Conservation (phyloP, 345 rosid genomes). For the Gossypium rotundifolium region DNA sequence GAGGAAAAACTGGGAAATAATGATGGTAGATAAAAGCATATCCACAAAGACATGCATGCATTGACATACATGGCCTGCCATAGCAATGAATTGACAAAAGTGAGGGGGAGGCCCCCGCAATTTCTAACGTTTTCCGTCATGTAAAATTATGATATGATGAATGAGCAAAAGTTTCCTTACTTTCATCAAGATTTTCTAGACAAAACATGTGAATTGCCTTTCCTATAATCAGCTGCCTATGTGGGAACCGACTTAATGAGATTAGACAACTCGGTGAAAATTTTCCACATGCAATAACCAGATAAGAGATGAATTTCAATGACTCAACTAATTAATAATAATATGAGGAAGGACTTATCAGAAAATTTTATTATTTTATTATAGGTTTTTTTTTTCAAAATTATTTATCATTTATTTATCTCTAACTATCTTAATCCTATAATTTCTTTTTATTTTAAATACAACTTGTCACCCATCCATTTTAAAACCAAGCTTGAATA, state of each 20-base stretch:
- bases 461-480: too few species aligned
- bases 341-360: not conserved
- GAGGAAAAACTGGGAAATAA: not conserved
- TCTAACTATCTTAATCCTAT: too few species aligned
- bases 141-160: constrained; percentile 17
- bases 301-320: not conserved
- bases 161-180: constrained; percentile 19
- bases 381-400: too few species aligned
- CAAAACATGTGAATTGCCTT: constrained; percentile 23
- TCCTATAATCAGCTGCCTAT: not conserved
- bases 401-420: too few species aligned
- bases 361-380: too few species aligned
- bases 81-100: not conserved
- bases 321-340: not conserved
- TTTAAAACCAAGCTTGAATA: too few species aligned
- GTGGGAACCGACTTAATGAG: not conserved
- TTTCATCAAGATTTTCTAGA: constrained; percentile 16
- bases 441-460: too few species aligned
- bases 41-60: constrained; percentile 10
- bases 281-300: not conserved
- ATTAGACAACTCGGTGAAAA: not conserved
- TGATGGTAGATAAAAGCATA: not conserved
- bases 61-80: constrained; percentile 4
- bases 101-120: not conserved
- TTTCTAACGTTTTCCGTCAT: not conserved